Percentiles rank a stretch among this genome's conserved stretches.
phyloP scores from a whole-genome alignment of 2,329 filamentous ascomycete genomes.

The Aureobasidium sp. region DNA sequence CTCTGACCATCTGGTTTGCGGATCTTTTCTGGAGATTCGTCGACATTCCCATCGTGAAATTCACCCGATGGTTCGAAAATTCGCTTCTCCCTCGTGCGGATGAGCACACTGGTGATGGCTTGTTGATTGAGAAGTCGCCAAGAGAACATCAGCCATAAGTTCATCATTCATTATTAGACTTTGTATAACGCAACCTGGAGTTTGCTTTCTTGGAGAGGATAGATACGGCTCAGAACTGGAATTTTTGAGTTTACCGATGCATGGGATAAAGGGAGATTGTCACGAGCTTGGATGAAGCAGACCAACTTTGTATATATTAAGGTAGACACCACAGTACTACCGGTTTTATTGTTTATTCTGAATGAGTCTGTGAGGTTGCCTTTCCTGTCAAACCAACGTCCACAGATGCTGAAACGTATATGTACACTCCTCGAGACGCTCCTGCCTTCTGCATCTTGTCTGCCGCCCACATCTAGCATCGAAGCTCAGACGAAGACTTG shows the following conservation, averaged over 20 bases:
- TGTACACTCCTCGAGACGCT: not conserved
- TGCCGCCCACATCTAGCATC: not conserved
- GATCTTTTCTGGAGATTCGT: constrained; percentile 52
- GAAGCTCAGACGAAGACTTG: not conserved
- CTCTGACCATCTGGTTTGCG: constrained; percentile 47
- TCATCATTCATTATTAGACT: not conserved
- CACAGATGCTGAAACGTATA: not conserved
- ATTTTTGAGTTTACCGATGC: not conserved
- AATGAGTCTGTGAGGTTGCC: not conserved
- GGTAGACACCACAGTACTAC: not conserved
- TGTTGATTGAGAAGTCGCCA: constrained; percentile 5
- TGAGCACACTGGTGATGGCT: not conserved
- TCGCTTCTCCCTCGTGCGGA: constrained; percentile 6
- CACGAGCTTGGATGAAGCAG: not conserved
- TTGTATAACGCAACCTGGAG: not conserved
- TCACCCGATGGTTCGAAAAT: constrained; percentile 50
- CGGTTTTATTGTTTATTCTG: not conserved
- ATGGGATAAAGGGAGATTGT: not conserved
- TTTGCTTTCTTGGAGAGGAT: not conserved
- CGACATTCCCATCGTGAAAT: constrained; percentile 49
- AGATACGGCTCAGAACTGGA: not conserved
- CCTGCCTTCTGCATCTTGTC: not conserved
- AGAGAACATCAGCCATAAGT: constrained; percentile 7
- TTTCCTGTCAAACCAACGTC: too few relatives aligned
- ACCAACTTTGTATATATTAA: constrained; percentile 3